phyloP scores from a whole-genome alignment of 23 red algal species.

The Cyanidioschyzon merolae region DNA sequence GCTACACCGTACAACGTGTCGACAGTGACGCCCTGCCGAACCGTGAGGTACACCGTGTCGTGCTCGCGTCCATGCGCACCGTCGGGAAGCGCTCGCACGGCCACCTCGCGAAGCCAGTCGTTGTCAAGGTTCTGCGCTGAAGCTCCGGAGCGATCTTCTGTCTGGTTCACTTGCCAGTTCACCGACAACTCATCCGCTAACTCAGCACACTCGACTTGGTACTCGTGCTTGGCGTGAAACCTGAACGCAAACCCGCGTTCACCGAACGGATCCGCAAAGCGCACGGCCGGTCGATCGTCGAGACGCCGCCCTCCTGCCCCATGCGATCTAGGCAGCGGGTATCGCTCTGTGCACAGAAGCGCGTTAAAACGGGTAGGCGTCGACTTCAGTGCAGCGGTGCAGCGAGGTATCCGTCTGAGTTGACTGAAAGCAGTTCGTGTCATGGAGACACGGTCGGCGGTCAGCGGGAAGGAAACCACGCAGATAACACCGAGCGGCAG shows the following conservation, averaged over 20 bases:
- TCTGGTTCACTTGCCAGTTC: neutral
- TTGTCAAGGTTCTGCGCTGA: too few relatives aligned
- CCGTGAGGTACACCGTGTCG: neutral
- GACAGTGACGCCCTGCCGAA: neutral
- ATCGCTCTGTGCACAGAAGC: too few relatives aligned
- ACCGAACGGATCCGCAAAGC: too few relatives aligned
- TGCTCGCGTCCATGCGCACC: neutral
- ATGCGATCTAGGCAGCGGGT: too few relatives aligned
- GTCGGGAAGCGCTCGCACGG: neutral
- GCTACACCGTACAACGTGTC: neutral
- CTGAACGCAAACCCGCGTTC: neutral
- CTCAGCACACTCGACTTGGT: neutral
- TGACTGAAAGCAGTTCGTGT: too few relatives aligned
- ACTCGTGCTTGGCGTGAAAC: conserved; percentile 8
- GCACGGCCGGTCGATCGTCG: too few relatives aligned
- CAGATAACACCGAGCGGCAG: neutral
- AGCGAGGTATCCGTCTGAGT: too few relatives aligned
- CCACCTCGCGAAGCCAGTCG: neutral
- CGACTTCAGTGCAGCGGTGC: too few relatives aligned
- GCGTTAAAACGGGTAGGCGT: too few relatives aligned
- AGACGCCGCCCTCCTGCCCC: too few relatives aligned
- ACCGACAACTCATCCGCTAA: neutral
- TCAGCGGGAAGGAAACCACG: neutral
- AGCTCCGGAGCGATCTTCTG: neutral
- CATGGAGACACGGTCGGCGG: neutral